Conservation (phyloP, 2,329 filamentous ascomycete genomes). For the Neofusicoccum umdonicola region DNA sequence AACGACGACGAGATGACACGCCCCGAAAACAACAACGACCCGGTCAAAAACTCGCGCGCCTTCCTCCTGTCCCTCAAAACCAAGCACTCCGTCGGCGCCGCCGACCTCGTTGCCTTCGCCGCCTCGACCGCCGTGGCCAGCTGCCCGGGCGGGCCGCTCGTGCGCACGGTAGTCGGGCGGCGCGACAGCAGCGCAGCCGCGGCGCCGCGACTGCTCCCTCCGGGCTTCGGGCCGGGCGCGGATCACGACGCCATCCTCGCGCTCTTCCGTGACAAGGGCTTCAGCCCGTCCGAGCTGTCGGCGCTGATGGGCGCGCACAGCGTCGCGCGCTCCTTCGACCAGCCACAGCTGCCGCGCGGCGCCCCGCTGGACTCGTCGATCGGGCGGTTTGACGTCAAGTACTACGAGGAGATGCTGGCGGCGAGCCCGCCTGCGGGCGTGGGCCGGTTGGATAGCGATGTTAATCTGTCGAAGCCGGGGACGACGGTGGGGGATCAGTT, state of each 20-base stretch:
- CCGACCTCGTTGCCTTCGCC: constrained; percentile 55
- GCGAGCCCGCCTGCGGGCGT: background rate
- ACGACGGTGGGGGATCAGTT: constrained; percentile 25
- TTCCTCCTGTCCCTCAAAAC: constrained; percentile 39
- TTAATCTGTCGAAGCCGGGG: constrained; percentile 20
- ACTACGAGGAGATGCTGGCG: constrained; percentile 39
- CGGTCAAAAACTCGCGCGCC: constrained; percentile 31
- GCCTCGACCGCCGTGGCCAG: constrained; percentile 46
- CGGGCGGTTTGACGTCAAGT: constrained; percentile 50
- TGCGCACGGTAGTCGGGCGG: constrained; percentile 50
- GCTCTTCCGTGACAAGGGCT: constrained; percentile 52
- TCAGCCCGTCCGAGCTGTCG: constrained; percentile 50
- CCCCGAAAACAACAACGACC: constrained; percentile 25
- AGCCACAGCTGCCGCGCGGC: constrained; percentile 46
- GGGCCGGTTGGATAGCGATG: constrained; percentile 25
- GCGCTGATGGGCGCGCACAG: constrained; percentile 57
- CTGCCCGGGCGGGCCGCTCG: constrained; percentile 53
- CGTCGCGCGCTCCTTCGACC: constrained; percentile 37
- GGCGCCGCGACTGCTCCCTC: constrained; percentile 47
- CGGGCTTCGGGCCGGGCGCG: constrained; percentile 30
- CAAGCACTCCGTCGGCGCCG: constrained; percentile 48
- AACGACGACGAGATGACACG: constrained; percentile 33
- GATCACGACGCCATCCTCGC: constrained; percentile 44
- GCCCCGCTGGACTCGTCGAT: constrained; percentile 49
- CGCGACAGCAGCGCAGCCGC: constrained; percentile 42